Conservation (phyloP, 805 yeast genomes). For the Candida stauntonica region DNA sequence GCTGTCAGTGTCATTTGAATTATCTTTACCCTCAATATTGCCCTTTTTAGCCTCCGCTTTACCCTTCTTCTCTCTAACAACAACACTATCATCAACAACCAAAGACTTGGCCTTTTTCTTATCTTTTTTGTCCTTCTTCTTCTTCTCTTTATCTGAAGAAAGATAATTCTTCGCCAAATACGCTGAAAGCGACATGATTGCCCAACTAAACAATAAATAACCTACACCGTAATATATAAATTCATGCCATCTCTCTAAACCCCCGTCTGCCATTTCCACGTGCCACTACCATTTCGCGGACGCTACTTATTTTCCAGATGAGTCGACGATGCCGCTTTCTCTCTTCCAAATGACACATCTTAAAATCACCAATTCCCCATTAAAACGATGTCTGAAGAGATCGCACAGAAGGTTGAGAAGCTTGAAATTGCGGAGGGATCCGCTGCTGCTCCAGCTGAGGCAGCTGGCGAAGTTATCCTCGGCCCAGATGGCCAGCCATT, state of each 20-base stretch:
- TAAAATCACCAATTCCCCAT: too few relatives aligned
- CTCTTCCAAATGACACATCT: too few relatives aligned
- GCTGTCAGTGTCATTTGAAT: too few relatives aligned
- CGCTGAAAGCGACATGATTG: conserved; percentile 41
- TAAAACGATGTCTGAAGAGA: conserved; percentile 18
- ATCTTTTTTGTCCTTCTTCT: conserved; percentile 8
- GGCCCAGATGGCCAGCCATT: conserved; percentile 80
- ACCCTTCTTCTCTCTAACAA: conserved; percentile 14
- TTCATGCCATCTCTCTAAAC: too few relatives aligned
- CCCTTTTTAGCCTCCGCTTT: too few relatives aligned
- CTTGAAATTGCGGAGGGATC: conserved; percentile 47
- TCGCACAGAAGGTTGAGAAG: conserved; percentile 12
- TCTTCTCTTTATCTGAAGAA: conserved; percentile 25
- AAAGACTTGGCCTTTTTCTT: conserved; percentile 11
- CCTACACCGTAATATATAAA: too few relatives aligned
- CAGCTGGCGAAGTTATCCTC: conserved; percentile 26
- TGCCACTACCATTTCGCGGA: background rate
- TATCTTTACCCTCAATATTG: too few relatives aligned
- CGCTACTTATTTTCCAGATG: background rate
- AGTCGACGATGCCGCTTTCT: conserved; percentile 1
- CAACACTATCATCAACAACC: conserved; percentile 21
- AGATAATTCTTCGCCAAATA: conserved; percentile 44
- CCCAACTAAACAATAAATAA: too few relatives aligned
- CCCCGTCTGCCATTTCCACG: conserved; percentile 3
- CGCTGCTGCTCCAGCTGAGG: conserved; percentile 59